Conservation (phyloP, 176 grass and related monocot genomes). For the Aegilops bicornis region DNA sequence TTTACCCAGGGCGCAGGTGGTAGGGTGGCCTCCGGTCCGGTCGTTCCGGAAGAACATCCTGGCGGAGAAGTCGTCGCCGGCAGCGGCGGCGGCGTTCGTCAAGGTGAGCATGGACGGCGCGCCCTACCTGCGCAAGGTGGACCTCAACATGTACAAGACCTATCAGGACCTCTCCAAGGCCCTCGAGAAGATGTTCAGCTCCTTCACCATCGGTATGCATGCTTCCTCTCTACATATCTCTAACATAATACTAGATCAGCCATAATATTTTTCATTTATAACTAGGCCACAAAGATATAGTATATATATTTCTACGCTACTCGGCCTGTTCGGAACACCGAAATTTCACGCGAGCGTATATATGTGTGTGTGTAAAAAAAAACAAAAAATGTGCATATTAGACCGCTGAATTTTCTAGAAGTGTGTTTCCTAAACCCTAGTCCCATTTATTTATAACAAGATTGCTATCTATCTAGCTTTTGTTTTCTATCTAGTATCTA, state of each 20-base stretch:
- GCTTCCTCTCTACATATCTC: not conserved
- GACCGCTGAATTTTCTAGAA: no score
- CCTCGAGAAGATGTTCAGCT: conserved; percentile 93
- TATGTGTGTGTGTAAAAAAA: no score
- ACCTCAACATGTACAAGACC: conserved; percentile 86
- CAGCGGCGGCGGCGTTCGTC: conserved; percentile 39
- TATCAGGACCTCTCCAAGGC: conserved; percentile 90
- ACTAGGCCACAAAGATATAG: no score
- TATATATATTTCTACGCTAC: not conserved
- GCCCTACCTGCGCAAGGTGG: conserved; percentile 87
- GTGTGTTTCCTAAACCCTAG: no score
- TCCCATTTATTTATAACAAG: no score
- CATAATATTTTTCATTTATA: no score
- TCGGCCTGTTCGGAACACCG: not conserved
- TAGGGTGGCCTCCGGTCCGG: conserved; percentile 93
- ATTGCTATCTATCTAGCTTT: no score
- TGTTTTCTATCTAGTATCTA: not conserved
- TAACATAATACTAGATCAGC: not conserved
- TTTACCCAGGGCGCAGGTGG: conserved; percentile 68
- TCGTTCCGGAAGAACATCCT: conserved; percentile 97
- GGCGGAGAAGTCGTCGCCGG: conserved; percentile 40
- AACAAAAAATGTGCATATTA: no score
- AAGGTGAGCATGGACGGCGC: conserved; percentile 99
- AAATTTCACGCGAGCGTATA: not conserved
- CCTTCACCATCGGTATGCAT: conserved; percentile 72